A percentile compares a stretch with the other conserved stretches of the same genome.
These are phyloP conservation scores for Tetrahymena elliotti DNA, from an alignment of 73 alveolate species.

Conservation along the genomic window DNA sequence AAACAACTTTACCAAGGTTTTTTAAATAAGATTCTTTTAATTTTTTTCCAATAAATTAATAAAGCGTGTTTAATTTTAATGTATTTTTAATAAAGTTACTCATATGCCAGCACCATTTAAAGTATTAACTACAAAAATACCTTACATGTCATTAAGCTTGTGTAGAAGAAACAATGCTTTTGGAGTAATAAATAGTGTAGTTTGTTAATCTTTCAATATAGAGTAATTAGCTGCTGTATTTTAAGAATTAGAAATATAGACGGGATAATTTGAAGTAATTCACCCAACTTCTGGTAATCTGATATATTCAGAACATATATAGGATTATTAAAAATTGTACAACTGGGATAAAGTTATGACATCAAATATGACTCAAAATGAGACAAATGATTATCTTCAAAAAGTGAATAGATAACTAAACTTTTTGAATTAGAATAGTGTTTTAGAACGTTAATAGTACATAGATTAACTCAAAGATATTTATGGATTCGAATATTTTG, in stretches of 20 bases:
- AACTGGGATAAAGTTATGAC: neutral
- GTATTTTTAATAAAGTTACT: too few relatives aligned
- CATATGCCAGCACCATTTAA: neutral
- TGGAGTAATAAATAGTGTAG: neutral
- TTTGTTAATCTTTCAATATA: neutral
- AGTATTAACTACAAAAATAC: neutral
- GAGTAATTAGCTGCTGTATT: neutral
- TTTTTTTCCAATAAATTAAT: too few relatives aligned
- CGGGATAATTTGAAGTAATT: neutral
- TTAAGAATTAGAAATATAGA: neutral
- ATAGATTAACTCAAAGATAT: neutral
- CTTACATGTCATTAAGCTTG: neutral
- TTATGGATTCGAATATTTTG: neutral
- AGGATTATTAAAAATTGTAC: neutral
- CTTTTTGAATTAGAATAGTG: neutral
- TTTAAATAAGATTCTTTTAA: too few relatives aligned
- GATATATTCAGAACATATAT: neutral
- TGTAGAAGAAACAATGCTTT: neutral
- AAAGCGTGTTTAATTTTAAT: too few relatives aligned
- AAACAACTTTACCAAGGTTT: too few relatives aligned
- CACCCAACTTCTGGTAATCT: neutral
- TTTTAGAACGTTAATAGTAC: neutral
- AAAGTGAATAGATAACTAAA: neutral
- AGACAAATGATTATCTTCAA: neutral
- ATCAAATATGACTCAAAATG: neutral